phyloP scores from a whole-genome alignment of 2,329 filamentous ascomycete genomes.

The Diaporthe destruens region DNA sequence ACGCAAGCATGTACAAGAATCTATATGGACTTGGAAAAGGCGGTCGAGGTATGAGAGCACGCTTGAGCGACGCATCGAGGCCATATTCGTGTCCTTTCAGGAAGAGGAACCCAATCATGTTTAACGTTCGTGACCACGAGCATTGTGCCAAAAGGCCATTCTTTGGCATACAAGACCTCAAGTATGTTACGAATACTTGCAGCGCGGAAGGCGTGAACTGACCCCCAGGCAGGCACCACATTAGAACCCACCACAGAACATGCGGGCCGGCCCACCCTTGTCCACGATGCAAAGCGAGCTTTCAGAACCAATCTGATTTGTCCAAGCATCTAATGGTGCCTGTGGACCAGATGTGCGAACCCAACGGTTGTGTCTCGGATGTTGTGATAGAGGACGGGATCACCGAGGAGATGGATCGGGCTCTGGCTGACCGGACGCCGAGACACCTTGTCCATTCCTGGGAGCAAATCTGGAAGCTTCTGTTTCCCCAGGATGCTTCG shows the following conservation, averaged over 20 bases:
- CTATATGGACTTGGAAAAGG: background rate
- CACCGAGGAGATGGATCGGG: constrained; percentile 36
- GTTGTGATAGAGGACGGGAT: constrained; percentile 32
- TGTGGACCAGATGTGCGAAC: constrained; percentile 39
- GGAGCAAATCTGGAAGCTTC: constrained; percentile 37
- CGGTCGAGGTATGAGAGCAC: background rate
- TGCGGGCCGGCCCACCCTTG: constrained; percentile 26
- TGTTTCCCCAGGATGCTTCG: constrained; percentile 37
- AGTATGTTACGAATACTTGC: background rate
- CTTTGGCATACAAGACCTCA: constrained; percentile 35
- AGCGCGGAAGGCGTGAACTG: background rate
- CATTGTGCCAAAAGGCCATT: constrained; percentile 38
- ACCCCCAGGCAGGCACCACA: constrained; percentile 30
- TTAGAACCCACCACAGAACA: constrained; percentile 31
- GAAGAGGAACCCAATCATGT: constrained; percentile 36
- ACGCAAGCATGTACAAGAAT: background rate
- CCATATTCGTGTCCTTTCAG: constrained; percentile 39
- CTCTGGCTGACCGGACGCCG: constrained; percentile 25
- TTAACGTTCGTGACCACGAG: constrained; percentile 42
- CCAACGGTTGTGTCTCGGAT: background rate
- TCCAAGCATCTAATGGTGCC: constrained; percentile 38
- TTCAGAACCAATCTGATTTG: constrained; percentile 24
- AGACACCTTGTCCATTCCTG: constrained; percentile 28
- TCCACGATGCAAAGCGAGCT: constrained; percentile 38
- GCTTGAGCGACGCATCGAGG: background rate